Conservation (phyloP, 139 green algal genomes). For the Chlorella sp. region DNA sequence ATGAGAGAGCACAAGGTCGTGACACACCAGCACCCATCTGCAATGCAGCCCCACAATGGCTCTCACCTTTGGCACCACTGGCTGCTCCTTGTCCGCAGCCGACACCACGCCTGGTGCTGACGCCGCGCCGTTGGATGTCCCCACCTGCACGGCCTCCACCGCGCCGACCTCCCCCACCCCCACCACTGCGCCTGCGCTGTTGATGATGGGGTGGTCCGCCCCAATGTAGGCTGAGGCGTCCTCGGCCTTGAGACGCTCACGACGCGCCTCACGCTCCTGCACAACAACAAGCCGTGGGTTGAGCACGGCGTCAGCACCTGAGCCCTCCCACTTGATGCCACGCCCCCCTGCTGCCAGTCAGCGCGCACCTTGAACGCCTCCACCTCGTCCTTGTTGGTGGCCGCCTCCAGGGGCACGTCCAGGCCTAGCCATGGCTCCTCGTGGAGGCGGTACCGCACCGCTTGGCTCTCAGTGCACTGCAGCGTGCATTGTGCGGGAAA, state of each 20-base stretch:
- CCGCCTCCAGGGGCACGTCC: conserved; percentile 80
- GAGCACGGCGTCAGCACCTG: no score
- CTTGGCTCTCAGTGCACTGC: conserved; percentile 46
- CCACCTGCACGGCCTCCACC: neutral
- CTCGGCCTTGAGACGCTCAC: conserved; percentile 59
- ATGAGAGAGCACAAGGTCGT: no score
- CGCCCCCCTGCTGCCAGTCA: no score
- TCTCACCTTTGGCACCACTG: conserved; percentile 19
- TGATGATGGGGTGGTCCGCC: conserved; percentile 1
- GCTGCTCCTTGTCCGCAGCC: conserved; percentile 17
- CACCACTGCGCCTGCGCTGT: neutral
- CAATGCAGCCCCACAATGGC: no score
- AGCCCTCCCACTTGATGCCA: no score
- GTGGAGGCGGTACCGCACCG: conserved; percentile 55
- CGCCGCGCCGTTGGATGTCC: neutral
- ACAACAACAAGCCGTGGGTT: no score
- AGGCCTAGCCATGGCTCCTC: neutral
- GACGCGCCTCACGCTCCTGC: conserved; percentile 65
- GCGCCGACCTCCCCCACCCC: no score
- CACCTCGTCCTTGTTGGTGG: conserved; percentile 74
- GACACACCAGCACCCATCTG: no score
- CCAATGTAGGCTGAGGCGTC: conserved; percentile 51
- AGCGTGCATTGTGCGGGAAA: no score
- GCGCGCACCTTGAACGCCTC: conserved; percentile 53
- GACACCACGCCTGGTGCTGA: neutral